Evolutionary conservation across 495 filamentous ascomycete species (phyloP), one percentile per base, ranked within the genome.

Genomic region (Aspergillus nanangensis): DNA sequence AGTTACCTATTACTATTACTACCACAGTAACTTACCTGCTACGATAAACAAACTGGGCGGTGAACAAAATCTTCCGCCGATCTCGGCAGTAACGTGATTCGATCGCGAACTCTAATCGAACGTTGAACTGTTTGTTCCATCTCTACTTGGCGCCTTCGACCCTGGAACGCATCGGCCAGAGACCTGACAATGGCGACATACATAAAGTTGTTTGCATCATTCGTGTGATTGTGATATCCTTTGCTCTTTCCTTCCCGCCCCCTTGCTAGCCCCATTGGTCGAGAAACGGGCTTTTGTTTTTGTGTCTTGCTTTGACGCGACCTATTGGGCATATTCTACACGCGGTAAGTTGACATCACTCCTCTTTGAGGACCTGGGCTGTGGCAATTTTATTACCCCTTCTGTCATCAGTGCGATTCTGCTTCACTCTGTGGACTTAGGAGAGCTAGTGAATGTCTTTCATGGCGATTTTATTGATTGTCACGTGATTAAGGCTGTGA

Each of bases 61-160:
- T 46, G 14, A 53, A 41, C 47, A 53, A 27, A 44, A 43, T 53
- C 17, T 44, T 48, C 50, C 44, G 44, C 8, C 23, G n/a, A n/a
- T 48, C 47, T 52, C 44, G 45, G 34, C 42, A 43, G 38, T 51
- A 49, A 50, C 48, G 43, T 49, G 43, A 56, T 42, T 39, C 27
- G 21, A 25, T 46, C 44, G 25, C 19, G 42, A 57, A 57, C 43
- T 50, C 50, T 57, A 53, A 51, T 57, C 46, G 39, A 45, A 50
- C 54, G 42, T 50, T 39, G 22, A n/a, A n/a, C n/a, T n/a, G n/a
- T n/a, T n/a, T n/a, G n/a, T n/a, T n/a, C n/a, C n/a, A n/a, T n/a
- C n/a, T n/a, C n/a, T n/a, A n/a, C n/a, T n/a, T n/a, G n/a, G n/a
- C n/a, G n/a, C n/a, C n/a, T n/a, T n/a, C n/a, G n/a, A n/a, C n/a